Base-by-base conservation (phyloP, 1,139 yeast species). In the Scheffersomyces lignicola region DNA sequence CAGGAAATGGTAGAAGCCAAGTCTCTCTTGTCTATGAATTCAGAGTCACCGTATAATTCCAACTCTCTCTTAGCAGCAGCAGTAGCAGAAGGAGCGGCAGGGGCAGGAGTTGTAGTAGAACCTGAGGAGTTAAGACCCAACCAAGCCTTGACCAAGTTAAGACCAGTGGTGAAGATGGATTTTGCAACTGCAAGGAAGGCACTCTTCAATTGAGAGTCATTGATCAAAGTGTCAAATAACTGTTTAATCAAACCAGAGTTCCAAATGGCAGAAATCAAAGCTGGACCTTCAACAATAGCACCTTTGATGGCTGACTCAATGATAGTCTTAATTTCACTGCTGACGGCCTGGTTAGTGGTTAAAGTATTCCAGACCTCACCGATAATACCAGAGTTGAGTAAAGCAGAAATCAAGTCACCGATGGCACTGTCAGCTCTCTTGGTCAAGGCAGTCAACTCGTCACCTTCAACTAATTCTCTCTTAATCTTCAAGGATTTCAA, bases 261-360 rank as follows among this genome's bases (percentile, higher is more conserved):
- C 66, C 64, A 69, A 43, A 70, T 47, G 40, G 73, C 75, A 42
- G 55, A 51, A 45, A 70, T 53, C 50, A 70, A 69, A 38, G 68
- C 57, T 37, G 74, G 72, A 42, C 69, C 76, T 44, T 67, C 62
- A 32, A 62, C 67, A 44, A 69, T 36, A 33, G 66, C 65, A 35
- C 64, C 59, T 43, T 56, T 54, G 38, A 69, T 37, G 31, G 71
- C 60, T 28, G 60, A 38, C 54, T 65, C 59, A 42, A 60, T 51
- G 37, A 68, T 56, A 27, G 49, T 38, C 27, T 42, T 40, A 22
- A 70, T 38, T 29, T 66, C 50, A 32, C 53, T 28, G 35, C 44
- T 52, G 39, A 70, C 55, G 16, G 51, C 53, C 18, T 54, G 36
- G 47, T 65, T 60, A 37, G 55, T 52, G 41, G 73, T 61, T 40